A percentile compares a stretch with the other conserved stretches of the same genome.
These are phyloP conservation scores for Colletotrichum falcatum DNA, from an alignment of 2,329 filamentous ascomycete species.

Conservation along the genomic window DNA sequence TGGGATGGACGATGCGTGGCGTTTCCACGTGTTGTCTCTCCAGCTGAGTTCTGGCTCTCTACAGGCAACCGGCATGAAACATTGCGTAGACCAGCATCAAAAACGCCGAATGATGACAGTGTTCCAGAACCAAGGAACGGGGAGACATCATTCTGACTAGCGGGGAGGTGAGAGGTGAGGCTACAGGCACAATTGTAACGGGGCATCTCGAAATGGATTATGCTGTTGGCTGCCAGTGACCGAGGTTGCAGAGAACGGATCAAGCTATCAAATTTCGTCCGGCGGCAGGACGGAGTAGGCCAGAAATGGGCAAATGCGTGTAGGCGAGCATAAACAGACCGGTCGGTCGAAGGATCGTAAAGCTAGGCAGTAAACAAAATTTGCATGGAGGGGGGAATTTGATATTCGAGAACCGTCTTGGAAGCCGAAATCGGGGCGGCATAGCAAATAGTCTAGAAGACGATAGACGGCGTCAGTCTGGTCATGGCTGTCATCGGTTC, in stretches of 20 bases:
- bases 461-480: conserved; percentile 22
- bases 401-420: background rate
- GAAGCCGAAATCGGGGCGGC: conserved; percentile 6
- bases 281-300: background rate
- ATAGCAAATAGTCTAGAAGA: conserved; percentile 29
- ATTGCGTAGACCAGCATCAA: background rate
- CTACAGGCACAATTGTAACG: background rate
- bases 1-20: conserved; percentile 6
- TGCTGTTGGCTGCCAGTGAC: background rate
- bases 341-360: background rate
- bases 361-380: background rate
- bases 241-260: background rate
- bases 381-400: background rate
- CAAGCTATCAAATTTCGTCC: background rate
- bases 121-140: background rate
- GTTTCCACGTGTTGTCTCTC: conserved; percentile 6
- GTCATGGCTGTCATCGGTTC: conserved; percentile 20
- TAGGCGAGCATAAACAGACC: no score
- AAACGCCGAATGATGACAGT: background rate
- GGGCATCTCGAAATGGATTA: background rate
- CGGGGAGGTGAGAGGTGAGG: background rate
- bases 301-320: background rate
- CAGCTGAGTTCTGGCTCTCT: conserved; percentile 15
- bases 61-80: background rate
- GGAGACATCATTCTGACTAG: conserved; percentile 5